phyloP scores from a whole-genome alignment of 1,284 basidiomycete genomes.

The Pseudozyma tsukubaensis region DNA sequence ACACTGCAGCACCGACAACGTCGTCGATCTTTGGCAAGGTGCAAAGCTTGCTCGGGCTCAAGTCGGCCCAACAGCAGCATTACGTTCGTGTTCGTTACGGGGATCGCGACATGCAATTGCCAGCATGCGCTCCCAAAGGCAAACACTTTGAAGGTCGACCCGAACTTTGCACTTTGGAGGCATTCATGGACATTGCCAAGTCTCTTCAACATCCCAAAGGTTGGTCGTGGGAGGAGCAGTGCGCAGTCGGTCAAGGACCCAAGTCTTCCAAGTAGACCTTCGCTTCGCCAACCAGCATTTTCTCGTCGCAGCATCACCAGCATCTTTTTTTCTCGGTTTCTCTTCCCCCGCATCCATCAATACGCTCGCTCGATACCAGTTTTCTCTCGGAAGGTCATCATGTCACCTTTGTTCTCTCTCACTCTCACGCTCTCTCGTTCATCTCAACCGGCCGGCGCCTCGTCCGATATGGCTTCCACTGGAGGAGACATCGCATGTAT shows the following conservation, averaged over 20 bases:
- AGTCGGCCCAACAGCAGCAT: slow-evolving; percentile 33
- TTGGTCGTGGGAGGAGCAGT: slow-evolving; percentile 59
- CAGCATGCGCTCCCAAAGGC: slow-evolving; percentile 77
- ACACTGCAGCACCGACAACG: slow-evolving; percentile 22
- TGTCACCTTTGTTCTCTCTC: slow-evolving; percentile 6
- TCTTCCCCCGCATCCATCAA: not conserved
- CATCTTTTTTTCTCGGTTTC: not conserved
- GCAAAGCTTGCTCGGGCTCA: slow-evolving; percentile 15
- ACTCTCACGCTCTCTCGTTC: too few relatives aligned
- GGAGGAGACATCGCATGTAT: too few relatives aligned
- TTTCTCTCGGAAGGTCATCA: slow-evolving; percentile 1
- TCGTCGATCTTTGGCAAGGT: slow-evolving; percentile 26
- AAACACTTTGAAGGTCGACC: slow-evolving; percentile 79
- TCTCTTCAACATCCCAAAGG: slow-evolving; percentile 57
- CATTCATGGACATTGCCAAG: slow-evolving; percentile 72
- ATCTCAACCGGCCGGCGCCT: too few relatives aligned
- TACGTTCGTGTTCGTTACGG: slow-evolving; percentile 81
- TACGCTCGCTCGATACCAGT: slow-evolving; percentile 5
- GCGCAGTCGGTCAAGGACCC: slow-evolving; percentile 45
- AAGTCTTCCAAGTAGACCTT: slow-evolving; percentile 55
- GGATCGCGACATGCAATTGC: slow-evolving; percentile 77
- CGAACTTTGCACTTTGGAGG: slow-evolving; percentile 80
- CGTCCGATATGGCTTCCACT: too few relatives aligned
- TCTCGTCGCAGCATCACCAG: slow-evolving; percentile 12
- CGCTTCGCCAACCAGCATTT: too few relatives aligned